Percentiles rank a stretch among this genome's conserved stretches.
These are phyloP conservation scores for Stachybotrys echinatus DNA, from an alignment of 2,329 filamentous ascomycete species.

Conservation along the genomic window DNA sequence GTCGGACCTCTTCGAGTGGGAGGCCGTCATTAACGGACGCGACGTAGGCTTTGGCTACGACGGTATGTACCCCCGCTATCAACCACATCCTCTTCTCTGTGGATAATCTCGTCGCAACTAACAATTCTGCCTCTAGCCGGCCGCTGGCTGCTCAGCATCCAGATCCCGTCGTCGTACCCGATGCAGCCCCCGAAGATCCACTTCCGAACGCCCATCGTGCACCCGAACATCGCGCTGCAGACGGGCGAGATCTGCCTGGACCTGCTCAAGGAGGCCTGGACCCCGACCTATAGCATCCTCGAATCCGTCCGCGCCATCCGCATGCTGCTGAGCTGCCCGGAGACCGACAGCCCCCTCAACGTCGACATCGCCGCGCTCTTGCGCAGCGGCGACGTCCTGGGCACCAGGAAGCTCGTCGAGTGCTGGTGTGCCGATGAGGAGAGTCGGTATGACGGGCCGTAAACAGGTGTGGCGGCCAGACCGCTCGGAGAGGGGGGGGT, in stretches of 20 bases:
- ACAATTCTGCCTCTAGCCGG: slow-evolving; percentile 44
- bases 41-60: slow-evolving; percentile 53
- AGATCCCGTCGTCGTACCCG: slow-evolving; percentile 74
- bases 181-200: slow-evolving; percentile 68
- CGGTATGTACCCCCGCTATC: slow-evolving; percentile 28
- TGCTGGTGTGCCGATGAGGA: slow-evolving; percentile 53
- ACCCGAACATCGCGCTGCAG: slow-evolving; percentile 67
- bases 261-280: slow-evolving; percentile 74
- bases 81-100: neutral
- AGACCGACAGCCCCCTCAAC: slow-evolving; percentile 71
- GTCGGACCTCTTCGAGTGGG: slow-evolving; percentile 52
- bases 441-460: slow-evolving; percentile 30
- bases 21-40: slow-evolving; percentile 55
- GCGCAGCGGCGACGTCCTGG: slow-evolving; percentile 61
- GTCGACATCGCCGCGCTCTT: slow-evolving; percentile 71
- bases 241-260: slow-evolving; percentile 94
- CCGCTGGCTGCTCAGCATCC: slow-evolving; percentile 76
- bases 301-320: slow-evolving; percentile 69
- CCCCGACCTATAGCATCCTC: slow-evolving; percentile 76
- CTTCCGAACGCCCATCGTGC: slow-evolving; percentile 81
- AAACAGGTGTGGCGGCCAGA: slow-evolving; percentile 4
- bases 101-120: neutral
- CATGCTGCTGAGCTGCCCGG: slow-evolving; percentile 59
- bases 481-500: no score
- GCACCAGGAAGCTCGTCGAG: slow-evolving; percentile 64